Percentiles rank a stretch among this genome's conserved stretches.
These are phyloP conservation scores for Dioscorea alata DNA, from an alignment of 106 monocot species.

Conservation along the genomic window DNA sequence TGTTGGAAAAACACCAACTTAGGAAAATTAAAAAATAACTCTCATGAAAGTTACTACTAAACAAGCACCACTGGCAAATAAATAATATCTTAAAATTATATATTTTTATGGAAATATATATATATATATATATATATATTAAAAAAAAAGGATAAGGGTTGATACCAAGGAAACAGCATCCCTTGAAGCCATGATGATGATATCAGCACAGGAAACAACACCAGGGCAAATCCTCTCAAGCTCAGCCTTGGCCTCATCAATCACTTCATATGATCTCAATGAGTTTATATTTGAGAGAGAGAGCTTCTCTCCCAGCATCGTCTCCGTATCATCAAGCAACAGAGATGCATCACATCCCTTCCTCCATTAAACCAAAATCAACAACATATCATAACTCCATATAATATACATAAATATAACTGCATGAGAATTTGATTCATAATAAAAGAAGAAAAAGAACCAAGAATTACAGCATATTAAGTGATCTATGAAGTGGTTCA, in stretches of 20 bases:
- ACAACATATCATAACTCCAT: too few species aligned
- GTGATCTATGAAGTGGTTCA: too few species aligned
- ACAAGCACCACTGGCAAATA: too few species aligned
- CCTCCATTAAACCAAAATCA: background rate
- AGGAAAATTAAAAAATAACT: too few species aligned
- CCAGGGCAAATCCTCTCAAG: conserved; percentile 62
- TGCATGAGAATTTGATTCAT: too few species aligned
- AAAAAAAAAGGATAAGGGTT: background rate
- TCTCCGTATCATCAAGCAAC: conserved; percentile 63
- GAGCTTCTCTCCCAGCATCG: conserved; percentile 75
- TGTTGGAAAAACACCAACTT: too few species aligned
- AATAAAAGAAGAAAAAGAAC: too few species aligned
- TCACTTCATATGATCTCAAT: conserved; percentile 66
- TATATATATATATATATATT: background rate
- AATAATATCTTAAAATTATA: too few species aligned
- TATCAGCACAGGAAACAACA: conserved; percentile 84
- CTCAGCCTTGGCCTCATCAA: conserved; percentile 74
- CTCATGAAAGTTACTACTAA: too few species aligned
- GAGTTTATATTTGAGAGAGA: conserved; percentile 79
- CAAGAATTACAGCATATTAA: too few species aligned
- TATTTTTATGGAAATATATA: background rate
- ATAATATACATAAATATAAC: too few species aligned
- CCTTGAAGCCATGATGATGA: conserved; percentile 82
- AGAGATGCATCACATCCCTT: conserved; percentile 83
- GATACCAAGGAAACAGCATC: conserved; percentile 76